A percentile compares a stretch with the other conserved stretches of the same genome.
Conservation (phyloP, 306 rosid species). For the Fragaria vesca region DNA sequence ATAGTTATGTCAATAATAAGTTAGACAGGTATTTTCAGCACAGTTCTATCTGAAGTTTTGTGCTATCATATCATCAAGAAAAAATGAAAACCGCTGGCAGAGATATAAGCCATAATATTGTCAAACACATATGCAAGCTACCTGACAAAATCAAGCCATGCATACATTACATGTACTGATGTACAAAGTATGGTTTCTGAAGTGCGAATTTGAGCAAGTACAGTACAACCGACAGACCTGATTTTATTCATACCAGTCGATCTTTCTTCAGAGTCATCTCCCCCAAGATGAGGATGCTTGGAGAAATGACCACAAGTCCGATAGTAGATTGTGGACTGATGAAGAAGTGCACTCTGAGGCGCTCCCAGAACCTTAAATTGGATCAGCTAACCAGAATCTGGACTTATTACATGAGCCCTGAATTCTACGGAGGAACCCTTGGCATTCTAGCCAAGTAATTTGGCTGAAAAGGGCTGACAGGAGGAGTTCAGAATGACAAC, state of each 20-base stretch:
- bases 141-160: neutral
- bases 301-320: slow-evolving; percentile 95
- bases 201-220: neutral
- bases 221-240: slow-evolving; percentile 49
- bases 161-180: neutral
- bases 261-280: slow-evolving; percentile 69
- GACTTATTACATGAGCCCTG: slow-evolving; percentile 72
- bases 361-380: slow-evolving; percentile 73
- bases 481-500: slow-evolving; percentile 79
- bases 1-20: neutral
- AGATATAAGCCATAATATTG: neutral
- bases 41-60: neutral
- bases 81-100: neutral
- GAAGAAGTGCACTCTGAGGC: slow-evolving; percentile 76
- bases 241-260: slow-evolving; percentile 77
- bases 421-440: slow-evolving; percentile 83
- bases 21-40: neutral
- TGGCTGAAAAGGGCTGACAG: slow-evolving; percentile 89
- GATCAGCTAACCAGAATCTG: slow-evolving; percentile 93
- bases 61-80: neutral
- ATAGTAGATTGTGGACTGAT: slow-evolving; percentile 77
- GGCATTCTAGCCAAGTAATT: slow-evolving; percentile 75
- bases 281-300: slow-evolving; percentile 64
- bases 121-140: neutral
- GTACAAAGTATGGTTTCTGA: neutral